phyloP scores from a whole-genome alignment of 495 filamentous ascomycete genomes.

The Annulohypoxylon stygium region DNA sequence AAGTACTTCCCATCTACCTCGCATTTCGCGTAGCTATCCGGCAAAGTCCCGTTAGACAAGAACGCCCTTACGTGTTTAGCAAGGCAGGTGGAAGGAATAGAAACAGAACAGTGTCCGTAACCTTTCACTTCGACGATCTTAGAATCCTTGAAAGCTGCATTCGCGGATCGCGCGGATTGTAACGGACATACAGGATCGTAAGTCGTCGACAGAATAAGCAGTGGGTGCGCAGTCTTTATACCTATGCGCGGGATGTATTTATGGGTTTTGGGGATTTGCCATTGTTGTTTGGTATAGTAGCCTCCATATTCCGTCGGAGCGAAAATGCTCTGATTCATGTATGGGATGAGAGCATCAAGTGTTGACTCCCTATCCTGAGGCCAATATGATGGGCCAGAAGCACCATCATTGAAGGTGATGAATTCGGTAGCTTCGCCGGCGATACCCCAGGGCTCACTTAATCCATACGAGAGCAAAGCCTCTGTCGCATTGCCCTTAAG shows the following conservation, averaged over 20 bases:
- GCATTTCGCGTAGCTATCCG: constrained; percentile 51
- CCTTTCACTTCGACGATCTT: constrained; percentile 58
- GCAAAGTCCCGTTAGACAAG: constrained; percentile 57
- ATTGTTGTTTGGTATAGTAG: constrained; percentile 56
- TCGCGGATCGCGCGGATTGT: constrained; percentile 56
- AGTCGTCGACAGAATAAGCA: constrained; percentile 59
- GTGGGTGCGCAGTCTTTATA: constrained; percentile 56
- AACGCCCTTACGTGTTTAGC: constrained; percentile 54
- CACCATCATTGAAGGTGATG: constrained; percentile 54
- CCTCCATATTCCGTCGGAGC: constrained; percentile 31
- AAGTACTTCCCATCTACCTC: constrained; percentile 55
- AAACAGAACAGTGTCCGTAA: constrained; percentile 61
- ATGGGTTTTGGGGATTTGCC: constrained; percentile 57
- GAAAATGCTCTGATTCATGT: constrained; percentile 50
- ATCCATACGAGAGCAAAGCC: constrained; percentile 54
- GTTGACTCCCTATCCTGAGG: constrained; percentile 42
- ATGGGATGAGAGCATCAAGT: constrained; percentile 48
- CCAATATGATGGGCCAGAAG: constrained; percentile 49
- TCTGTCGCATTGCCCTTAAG: constrained; percentile 59
- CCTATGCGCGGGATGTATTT: constrained; percentile 50
- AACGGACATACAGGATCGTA: constrained; percentile 62
- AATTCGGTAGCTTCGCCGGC: constrained; percentile 39
- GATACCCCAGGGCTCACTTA: constrained; percentile 21
- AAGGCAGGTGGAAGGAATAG: constrained; percentile 56
- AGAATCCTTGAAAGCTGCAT: constrained; percentile 56